phyloP scores from a whole-genome alignment of 2,329 filamentous ascomycete species.

The Dryadomyces quercivorus region DNA sequence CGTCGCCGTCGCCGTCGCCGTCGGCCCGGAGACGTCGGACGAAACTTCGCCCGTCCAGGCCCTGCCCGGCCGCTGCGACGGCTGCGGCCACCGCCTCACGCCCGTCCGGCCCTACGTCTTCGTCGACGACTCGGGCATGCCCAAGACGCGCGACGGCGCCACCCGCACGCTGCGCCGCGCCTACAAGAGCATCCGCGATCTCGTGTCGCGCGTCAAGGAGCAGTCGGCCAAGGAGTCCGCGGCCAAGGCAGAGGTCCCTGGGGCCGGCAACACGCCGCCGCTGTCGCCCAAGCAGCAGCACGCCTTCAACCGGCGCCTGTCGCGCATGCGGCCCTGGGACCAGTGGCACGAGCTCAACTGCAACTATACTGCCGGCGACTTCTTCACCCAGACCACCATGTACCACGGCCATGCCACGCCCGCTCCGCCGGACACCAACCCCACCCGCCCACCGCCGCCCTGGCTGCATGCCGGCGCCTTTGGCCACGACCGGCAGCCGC shows the following conservation, averaged over 20 bases:
- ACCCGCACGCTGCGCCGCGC: conserved; percentile 5
- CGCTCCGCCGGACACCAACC: background rate
- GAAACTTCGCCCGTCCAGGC: background rate
- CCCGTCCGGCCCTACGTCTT: conserved; percentile 4
- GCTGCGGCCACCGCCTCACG: conserved; percentile 1
- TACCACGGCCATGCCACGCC: conserved; percentile 2
- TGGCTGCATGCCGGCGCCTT: background rate
- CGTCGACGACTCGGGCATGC: background rate
- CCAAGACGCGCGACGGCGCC: conserved; percentile 1
- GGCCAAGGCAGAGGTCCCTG: background rate
- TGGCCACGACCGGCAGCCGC: background rate
- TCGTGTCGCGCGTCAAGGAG: conserved; percentile 2
- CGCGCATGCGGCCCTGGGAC: conserved; percentile 5
- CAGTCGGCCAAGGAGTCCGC: background rate
- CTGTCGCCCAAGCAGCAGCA: background rate
- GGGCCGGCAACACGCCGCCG: background rate
- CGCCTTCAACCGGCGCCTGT: background rate
- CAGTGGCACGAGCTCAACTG: conserved; percentile 10
- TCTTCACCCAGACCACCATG: conserved; percentile 8
- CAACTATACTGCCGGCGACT: background rate
- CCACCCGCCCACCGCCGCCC: background rate
- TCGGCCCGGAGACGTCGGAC: no score
- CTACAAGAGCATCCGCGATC: conserved; percentile 5
- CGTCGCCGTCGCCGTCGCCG: background rate
- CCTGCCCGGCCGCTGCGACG: background rate